Evolutionary conservation across 345 rosid species (phyloP).

Genomic region (Capsella bursapastoris): DNA sequence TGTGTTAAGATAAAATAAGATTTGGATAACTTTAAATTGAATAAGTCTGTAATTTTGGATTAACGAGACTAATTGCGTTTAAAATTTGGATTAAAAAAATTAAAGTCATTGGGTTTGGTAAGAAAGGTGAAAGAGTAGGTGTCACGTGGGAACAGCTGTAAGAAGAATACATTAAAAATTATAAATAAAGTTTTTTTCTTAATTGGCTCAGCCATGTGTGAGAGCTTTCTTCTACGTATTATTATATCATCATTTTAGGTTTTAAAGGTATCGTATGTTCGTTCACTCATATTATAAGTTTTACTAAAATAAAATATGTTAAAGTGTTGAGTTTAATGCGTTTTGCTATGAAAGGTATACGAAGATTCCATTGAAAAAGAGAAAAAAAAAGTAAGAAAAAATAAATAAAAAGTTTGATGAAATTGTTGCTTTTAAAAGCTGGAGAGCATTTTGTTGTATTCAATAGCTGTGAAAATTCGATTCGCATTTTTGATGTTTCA

Average conservation of each 20-base stretch:
- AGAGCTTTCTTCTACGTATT: neutral
- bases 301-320: neutral
- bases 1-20: neutral
- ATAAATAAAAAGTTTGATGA: slow-evolving; percentile 13
- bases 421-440: slow-evolving; percentile 12
- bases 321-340: neutral
- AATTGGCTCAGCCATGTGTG: slow-evolving; percentile 29
- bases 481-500: slow-evolving; percentile 18
- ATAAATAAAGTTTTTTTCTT: neutral
- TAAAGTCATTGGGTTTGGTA: slow-evolving; percentile 37
- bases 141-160: slow-evolving; percentile 37
- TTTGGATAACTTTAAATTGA: neutral
- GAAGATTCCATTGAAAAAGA: neutral
- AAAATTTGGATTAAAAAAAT: neutral
- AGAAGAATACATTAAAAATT: neutral
- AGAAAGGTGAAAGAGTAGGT: slow-evolving; percentile 29
- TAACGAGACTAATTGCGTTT: slow-evolving; percentile 6
- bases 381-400: neutral
- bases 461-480: slow-evolving; percentile 27
- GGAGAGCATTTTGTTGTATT: neutral
- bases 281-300: neutral
- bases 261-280: neutral
- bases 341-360: neutral
- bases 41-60: neutral
- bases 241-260: slow-evolving; percentile 14